Conservation (phyloP, 1,284 basidiomycete genomes). For the Pascua sp. region DNA sequence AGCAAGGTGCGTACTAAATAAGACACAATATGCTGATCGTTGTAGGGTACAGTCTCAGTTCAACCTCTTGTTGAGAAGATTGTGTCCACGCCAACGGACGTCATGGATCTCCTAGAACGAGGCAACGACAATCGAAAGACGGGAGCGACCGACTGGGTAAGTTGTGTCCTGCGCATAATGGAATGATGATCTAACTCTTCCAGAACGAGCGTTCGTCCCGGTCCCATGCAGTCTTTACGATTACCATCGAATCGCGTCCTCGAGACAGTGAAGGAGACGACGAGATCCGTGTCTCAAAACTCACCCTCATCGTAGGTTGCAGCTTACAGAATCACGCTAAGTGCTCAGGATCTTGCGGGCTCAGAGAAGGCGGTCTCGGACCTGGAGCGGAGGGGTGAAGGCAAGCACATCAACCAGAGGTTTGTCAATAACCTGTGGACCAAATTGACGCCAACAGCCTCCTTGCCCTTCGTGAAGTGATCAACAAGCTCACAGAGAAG, state of each 20-base stretch:
- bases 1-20: conserved; percentile 32
- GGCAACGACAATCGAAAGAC: conserved; percentile 54
- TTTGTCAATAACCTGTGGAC: conserved; percentile 9
- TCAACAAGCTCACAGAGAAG: conserved; percentile 56
- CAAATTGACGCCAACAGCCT: conserved; percentile 34
- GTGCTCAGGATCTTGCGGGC: conserved; percentile 54
- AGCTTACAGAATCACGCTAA: too few species aligned
- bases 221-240: conserved; percentile 56
- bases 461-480: conserved; percentile 55
- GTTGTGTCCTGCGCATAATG: neutral
- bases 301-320: conserved; percentile 19
- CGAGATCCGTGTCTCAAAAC: conserved; percentile 44
- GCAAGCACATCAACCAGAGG: conserved; percentile 58
- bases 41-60: conserved; percentile 51
- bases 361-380: conserved; percentile 57
- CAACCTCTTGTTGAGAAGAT: conserved; percentile 55
- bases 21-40: neutral
- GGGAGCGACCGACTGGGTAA: conserved; percentile 57
- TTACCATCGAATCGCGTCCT: conserved; percentile 50
- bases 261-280: conserved; percentile 35
- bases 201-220: conserved; percentile 55
- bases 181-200: neutral
- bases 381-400: conserved; percentile 55
- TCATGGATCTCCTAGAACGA: conserved; percentile 51
- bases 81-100: conserved; percentile 53